Evolutionary conservation across 768 basidiomycete species (phyloP).

Genomic region (Clathrus columnatus): DNA sequence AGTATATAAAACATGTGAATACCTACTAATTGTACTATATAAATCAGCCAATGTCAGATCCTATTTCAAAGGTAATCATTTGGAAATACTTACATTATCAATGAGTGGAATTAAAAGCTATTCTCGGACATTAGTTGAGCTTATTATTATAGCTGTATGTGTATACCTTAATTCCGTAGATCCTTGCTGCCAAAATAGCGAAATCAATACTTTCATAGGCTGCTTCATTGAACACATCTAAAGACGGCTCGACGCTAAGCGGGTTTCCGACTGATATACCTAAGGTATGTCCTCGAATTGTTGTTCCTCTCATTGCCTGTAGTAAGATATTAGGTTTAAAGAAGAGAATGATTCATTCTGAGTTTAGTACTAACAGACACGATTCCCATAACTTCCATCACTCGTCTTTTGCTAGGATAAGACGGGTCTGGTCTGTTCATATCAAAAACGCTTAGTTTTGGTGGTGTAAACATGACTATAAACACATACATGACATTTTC

Average conservation of each 20-base stretch:
- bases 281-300: constrained; percentile 23
- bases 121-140: not conserved
- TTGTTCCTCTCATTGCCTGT: constrained; percentile 18
- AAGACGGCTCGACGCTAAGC: constrained; percentile 20
- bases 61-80: not conserved
- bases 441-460: not conserved
- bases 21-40: constrained; percentile 15
- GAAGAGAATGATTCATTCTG: constrained; percentile 4
- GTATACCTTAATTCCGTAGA: constrained; percentile 17
- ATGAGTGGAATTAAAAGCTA: constrained; percentile 14
- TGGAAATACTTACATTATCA: constrained; percentile 10
- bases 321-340: constrained; percentile 7
- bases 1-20: not conserved
- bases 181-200: constrained; percentile 19
- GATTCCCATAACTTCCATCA: constrained; percentile 20
- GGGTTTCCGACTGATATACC: constrained; percentile 23
- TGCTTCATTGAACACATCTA: constrained; percentile 21
- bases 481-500: constrained; percentile 20
- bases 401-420: constrained; percentile 18
- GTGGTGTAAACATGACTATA: not conserved
- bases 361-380: constrained; percentile 12
- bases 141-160: not conserved
- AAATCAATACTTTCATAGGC: constrained; percentile 23
- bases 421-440: constrained; percentile 13
- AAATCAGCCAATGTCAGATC: not conserved